phyloP scores from a whole-genome alignment of 1,284 basidiomycete species.

The Tausonia pullulans region DNA sequence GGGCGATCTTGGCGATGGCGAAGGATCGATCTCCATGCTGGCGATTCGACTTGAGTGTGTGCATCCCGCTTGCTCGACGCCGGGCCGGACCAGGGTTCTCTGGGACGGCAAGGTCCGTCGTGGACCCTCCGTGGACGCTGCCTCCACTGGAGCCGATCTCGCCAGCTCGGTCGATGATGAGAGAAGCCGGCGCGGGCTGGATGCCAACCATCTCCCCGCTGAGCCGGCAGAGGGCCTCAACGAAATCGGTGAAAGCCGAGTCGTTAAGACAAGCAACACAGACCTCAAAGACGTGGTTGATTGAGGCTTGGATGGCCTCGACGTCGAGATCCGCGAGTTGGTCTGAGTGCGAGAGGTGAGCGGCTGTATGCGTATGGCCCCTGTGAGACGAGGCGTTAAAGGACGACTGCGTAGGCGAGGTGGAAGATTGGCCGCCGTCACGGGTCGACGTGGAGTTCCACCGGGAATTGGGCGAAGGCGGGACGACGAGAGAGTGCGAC shows the following conservation, averaged over 20 bases:
- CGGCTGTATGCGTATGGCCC: neutral
- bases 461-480: too few species aligned
- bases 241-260: slow-evolving; percentile 65
- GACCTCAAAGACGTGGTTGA: slow-evolving; percentile 71
- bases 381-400: neutral
- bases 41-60: slow-evolving; percentile 54
- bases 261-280: slow-evolving; percentile 68
- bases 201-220: slow-evolving; percentile 82
- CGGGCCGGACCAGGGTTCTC: neutral
- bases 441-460: too few species aligned
- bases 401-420: too few species aligned
- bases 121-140: neutral
- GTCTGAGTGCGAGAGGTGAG: neutral
- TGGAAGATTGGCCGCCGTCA: too few species aligned
- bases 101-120: slow-evolving; percentile 1
- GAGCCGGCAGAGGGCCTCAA: slow-evolving; percentile 68
- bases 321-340: slow-evolving; percentile 45
- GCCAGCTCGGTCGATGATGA: neutral
- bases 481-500: too few species aligned
- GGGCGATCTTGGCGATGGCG: slow-evolving; percentile 71
- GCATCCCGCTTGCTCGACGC: slow-evolving; percentile 70
- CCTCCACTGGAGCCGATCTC: neutral
- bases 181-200: slow-evolving; percentile 35
- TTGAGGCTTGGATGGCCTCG: slow-evolving; percentile 56
- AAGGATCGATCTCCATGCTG: slow-evolving; percentile 44